phyloP scores from a whole-genome alignment of 2,329 filamentous ascomycete genomes.

The Fusarium ambrosium region DNA sequence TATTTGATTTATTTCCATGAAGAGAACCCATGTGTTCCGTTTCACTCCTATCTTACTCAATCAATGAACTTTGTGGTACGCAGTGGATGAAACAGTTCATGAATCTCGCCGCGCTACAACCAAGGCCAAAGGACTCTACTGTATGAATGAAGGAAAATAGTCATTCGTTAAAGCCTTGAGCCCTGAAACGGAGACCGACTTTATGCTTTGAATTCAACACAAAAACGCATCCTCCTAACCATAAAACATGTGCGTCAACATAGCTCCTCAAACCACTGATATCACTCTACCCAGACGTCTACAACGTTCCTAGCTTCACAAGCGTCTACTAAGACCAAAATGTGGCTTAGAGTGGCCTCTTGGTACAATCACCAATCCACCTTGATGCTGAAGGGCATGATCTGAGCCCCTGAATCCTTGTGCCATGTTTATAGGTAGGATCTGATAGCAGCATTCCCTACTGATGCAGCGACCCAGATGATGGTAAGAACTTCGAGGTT shows the following conservation, averaged over 20 bases:
- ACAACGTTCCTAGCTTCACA: not conserved
- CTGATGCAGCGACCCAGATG: not conserved
- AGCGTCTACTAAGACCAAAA: not conserved
- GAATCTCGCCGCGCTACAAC: not conserved
- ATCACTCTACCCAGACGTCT: not conserved
- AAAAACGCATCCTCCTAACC: not conserved
- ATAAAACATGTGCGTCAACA: not conserved
- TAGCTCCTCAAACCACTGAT: not conserved
- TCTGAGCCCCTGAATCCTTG: not conserved
- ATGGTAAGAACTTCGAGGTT: not conserved
- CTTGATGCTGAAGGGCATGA: not conserved
- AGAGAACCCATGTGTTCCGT: too few relatives aligned
- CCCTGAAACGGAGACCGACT: not conserved
- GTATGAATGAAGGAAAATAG: too few relatives aligned
- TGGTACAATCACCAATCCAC: not conserved
- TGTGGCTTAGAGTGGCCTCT: not conserved
- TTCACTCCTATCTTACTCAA: too few relatives aligned
- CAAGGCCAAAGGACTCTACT: not conserved
- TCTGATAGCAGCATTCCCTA: not conserved
- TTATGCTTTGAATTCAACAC: not conserved
- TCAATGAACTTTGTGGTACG: too few relatives aligned
- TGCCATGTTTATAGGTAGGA: not conserved
- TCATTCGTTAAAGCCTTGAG: not conserved
- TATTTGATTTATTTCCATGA: too few relatives aligned
- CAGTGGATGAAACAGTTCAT: too few relatives aligned